Conservation (phyloP, 2,329 filamentous ascomycete species). For the Aspergillus sp. region DNA sequence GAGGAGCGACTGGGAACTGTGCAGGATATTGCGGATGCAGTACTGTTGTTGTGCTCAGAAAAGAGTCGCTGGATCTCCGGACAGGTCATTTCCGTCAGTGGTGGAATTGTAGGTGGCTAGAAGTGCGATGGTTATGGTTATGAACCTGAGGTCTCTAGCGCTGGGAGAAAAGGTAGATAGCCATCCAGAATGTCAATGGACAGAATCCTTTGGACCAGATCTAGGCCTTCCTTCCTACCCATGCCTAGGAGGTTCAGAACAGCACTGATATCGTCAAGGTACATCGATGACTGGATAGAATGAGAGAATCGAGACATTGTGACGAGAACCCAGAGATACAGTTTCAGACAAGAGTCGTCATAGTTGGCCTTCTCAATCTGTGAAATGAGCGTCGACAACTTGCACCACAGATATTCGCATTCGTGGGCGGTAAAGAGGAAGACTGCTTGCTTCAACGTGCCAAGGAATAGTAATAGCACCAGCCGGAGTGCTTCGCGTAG, state of each 20-base stretch:
- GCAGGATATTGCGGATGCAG: slow-evolving; percentile 10
- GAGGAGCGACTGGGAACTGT: slow-evolving; percentile 7
- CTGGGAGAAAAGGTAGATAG: not conserved
- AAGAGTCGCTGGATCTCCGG: slow-evolving; percentile 13
- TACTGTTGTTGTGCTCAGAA: slow-evolving; percentile 8
- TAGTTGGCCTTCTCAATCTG: not conserved
- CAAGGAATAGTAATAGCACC: not conserved
- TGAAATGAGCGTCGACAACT: not conserved
- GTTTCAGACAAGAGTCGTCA: not conserved
- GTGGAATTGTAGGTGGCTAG: slow-evolving; percentile 9
- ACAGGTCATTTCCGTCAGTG: slow-evolving; percentile 14
- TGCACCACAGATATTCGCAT: not conserved
- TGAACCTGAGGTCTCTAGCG: not conserved
- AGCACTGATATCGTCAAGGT: not conserved
- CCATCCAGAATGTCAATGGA: not conserved
- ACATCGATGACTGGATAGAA: not conserved
- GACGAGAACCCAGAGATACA: slow-evolving; percentile 4
- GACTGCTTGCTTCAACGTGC: not conserved
- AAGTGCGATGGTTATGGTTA: not conserved
- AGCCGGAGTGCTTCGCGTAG: not conserved
- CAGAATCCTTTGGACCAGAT: not conserved
- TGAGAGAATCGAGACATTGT: not conserved
- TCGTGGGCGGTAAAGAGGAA: not conserved
- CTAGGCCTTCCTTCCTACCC: not conserved
- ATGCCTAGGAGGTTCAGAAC: not conserved